Conservation (phyloP, 441 rosid genomes). For the Erodium chrysanthum region DNA sequence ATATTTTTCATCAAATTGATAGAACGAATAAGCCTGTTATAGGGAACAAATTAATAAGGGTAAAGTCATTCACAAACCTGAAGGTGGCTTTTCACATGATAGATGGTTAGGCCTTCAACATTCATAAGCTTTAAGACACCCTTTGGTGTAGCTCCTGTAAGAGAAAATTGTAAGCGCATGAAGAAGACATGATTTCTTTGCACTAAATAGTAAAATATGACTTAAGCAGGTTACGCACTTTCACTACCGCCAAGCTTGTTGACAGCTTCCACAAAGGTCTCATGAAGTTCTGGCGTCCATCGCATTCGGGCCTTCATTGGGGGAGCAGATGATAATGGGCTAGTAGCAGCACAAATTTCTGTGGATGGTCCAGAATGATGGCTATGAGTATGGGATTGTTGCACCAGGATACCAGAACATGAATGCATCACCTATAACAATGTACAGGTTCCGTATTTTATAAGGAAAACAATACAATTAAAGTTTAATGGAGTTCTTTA, state of each 20-base stretch:
- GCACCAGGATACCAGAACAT: slow-evolving; percentile 25
- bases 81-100: slow-evolving; percentile 93
- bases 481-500: background rate
- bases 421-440: background rate
- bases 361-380: slow-evolving; percentile 28
- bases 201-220: background rate
- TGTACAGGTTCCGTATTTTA: no score
- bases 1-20: no score
- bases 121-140: slow-evolving; percentile 72
- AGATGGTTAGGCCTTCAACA: slow-evolving; percentile 63
- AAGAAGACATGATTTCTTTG: slow-evolving; percentile 10
- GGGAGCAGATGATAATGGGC: slow-evolving; percentile 31
- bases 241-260: slow-evolving; percentile 82
- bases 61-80: slow-evolving; percentile 37
- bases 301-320: slow-evolving; percentile 66
- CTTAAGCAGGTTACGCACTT: slow-evolving; percentile 36
- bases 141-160: slow-evolving; percentile 89
- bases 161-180: slow-evolving; percentile 17
- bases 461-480: background rate
- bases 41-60: slow-evolving; percentile 1
- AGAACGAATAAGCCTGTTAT: slow-evolving; percentile 3
- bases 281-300: slow-evolving; percentile 93
- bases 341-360: slow-evolving; percentile 27
- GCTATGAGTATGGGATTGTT: slow-evolving; percentile 32
- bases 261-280: slow-evolving; percentile 81